Base-by-base conservation (phyloP, 164 flowering plant genomes). In the Kalanchoe fedtschenkoi region DNA sequence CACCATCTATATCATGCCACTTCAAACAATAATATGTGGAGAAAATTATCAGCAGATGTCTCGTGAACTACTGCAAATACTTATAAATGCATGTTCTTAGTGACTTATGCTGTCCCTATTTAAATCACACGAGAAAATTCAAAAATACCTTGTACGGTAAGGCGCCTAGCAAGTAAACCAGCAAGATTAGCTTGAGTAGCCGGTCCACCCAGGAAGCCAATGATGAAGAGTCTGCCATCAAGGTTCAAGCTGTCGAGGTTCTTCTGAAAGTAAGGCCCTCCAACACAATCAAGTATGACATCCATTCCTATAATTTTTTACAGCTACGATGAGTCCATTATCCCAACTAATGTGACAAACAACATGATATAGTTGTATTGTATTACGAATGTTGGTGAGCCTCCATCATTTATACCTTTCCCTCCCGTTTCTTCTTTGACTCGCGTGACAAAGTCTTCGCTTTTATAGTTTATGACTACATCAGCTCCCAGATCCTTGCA, bases 401-500 rank as follows among this genome's bases (percentile, higher is more conserved):
- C 21, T 1, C 29, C 54, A 47, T 47, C 32, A 2, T 63, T 53
- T 46, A 34, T 63, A 87, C 98, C 97, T 81, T 78, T 86, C 19
- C 97, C 99, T 53, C 73, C 83, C 6, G 97, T 85, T 81, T 87
- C 99, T 75, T 90, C 89, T 74, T 90, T 90, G 58, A 90, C 86
- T 30, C 91, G 77, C 37, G 89, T 75, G 64, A 85, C 95, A 76
- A 93, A 93, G 74, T 90, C 96, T 76, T 93, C 96, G 6, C 83
- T 88, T 75, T 88, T 93, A 71, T 93, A 93, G 69, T 93, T 93
- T 74, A 93, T 93, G 76, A 95, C 78, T 58, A 93, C 86, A 72
- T 90, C 97, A 30, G 99, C 97, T 30, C 97, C 99, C 59, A 93
- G 86, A 37, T 80, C 79, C 76, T 81, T 85, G 81, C 99, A 93